Conservation (phyloP, 177 flowering plant genomes). For the Vitis hybrid region DNA sequence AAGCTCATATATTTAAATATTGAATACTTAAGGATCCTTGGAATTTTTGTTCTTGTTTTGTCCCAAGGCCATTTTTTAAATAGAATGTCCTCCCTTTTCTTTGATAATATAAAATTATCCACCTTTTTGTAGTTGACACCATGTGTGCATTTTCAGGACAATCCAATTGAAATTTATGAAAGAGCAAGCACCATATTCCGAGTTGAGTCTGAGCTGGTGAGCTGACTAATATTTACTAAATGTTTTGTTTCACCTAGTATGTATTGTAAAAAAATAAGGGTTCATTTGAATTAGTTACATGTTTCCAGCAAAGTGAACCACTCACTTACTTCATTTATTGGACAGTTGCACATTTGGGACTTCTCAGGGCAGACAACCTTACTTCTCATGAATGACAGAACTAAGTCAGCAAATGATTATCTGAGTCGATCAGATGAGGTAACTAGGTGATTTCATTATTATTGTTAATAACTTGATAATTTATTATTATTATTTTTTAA, state of each 20-base stretch:
- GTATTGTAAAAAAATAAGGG: no score
- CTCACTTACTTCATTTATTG: constrained; percentile 12
- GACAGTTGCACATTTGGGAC: constrained; percentile 73
- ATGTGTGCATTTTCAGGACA: constrained; percentile 31
- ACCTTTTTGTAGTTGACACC: background rate
- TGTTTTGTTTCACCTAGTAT: background rate
- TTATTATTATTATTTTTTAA: background rate
- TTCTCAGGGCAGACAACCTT: constrained; percentile 61
- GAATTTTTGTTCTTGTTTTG: no score
- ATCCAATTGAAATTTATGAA: constrained; percentile 20
- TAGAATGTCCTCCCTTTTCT: no score
- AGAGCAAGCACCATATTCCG: constrained; percentile 29
- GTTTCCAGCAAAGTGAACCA: no score
- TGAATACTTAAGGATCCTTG: no score
- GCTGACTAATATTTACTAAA: constrained; percentile 1
- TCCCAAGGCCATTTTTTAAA: no score
- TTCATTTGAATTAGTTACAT: no score
- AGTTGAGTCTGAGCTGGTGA: constrained; percentile 26
- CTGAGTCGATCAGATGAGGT: constrained; percentile 49
- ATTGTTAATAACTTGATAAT: background rate
- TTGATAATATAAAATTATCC: background rate
- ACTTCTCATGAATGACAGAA: constrained; percentile 36
- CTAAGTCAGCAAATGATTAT: constrained; percentile 24
- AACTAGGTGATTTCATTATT: constrained; percentile 1
- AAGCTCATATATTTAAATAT: no score